These are phyloP conservation scores for Ganoderma lingzhi DNA, from an alignment of 1,284 basidiomycete species.

Conservation along the genomic window DNA sequence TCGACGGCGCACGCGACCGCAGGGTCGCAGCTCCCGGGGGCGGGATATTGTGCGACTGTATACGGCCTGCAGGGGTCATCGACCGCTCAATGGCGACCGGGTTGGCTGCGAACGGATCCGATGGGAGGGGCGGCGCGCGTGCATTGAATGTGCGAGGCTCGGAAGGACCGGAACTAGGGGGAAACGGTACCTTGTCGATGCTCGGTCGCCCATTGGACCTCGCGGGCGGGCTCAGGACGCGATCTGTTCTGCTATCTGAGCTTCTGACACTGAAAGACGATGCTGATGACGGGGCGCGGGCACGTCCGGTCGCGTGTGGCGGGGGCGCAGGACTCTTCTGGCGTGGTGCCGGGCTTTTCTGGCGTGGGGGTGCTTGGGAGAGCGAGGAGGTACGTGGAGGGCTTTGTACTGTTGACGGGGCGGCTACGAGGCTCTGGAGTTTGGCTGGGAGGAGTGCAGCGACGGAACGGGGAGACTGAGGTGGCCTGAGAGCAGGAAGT, in stretches of 20 bases:
- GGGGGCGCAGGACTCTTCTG: conserved; percentile 12
- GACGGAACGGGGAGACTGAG: conserved; percentile 46
- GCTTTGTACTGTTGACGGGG: conserved; percentile 31
- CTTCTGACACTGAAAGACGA: conserved; percentile 28
- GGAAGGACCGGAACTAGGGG: conserved; percentile 27
- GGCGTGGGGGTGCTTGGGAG: conserved; percentile 34
- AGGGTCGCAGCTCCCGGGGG: conserved; percentile 23
- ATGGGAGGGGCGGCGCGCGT: conserved; percentile 19
- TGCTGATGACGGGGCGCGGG: conserved; percentile 35
- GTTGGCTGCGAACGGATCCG: conserved; percentile 24
- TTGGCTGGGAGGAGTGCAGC: conserved; percentile 40
- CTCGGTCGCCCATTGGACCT: conserved; percentile 24
- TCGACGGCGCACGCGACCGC: conserved; percentile 34
- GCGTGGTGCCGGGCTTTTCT: conserved; percentile 33
- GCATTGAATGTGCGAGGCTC: conserved; percentile 12
- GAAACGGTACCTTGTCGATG: conserved; percentile 26
- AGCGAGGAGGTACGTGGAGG: conserved; percentile 35
- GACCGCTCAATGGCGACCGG: conserved; percentile 27
- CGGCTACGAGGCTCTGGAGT: conserved; percentile 39
- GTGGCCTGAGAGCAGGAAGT: conserved; percentile 39
- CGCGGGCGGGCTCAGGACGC: conserved; percentile 25
- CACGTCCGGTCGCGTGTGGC: conserved; percentile 16
- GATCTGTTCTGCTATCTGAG: conserved; percentile 26
- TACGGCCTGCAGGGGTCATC: conserved; percentile 30
- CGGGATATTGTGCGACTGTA: conserved; percentile 16